Evolutionary conservation across 2,329 filamentous ascomycete species (phyloP).

Genomic region (Claviceps arundinis): DNA sequence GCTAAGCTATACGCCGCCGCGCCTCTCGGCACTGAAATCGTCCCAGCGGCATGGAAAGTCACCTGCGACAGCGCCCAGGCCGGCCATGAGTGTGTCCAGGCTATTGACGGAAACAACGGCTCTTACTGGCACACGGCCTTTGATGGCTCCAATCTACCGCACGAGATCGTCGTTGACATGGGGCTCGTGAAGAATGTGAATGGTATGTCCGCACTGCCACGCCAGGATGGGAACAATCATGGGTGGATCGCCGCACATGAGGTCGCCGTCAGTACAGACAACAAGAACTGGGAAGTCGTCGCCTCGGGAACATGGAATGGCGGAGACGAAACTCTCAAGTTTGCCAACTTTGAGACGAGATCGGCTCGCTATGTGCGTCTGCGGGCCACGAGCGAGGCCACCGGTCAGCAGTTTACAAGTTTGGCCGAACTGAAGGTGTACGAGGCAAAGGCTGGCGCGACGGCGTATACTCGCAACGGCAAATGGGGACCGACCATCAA

Average conservation of each 20-base stretch:
- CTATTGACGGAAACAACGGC: constrained; percentile 15
- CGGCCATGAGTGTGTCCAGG: constrained; percentile 16
- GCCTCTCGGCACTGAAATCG: constrained; percentile 5
- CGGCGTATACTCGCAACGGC: constrained; percentile 13
- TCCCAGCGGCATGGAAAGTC: constrained; percentile 12
- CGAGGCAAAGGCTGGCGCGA: constrained; percentile 12
- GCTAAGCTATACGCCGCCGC: constrained; percentile 4
- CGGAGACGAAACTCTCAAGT: constrained; percentile 16
- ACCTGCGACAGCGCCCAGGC: constrained; percentile 16
- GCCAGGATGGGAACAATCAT: constrained; percentile 13
- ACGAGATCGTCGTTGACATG: constrained; percentile 20
- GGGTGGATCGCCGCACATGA: constrained; percentile 17
- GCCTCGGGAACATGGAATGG: constrained; percentile 16
- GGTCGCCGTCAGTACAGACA: constrained; percentile 16
- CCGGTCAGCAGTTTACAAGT: constrained; percentile 18
- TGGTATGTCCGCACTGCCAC: constrained; percentile 17
- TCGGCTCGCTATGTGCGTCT: constrained; percentile 17
- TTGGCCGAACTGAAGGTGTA: constrained; percentile 20
- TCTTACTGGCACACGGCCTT: constrained; percentile 17
- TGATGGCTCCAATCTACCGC: constrained; percentile 9
- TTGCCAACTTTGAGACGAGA: constrained; percentile 19
- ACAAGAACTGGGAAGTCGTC: constrained; percentile 14
- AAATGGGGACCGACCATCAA: constrained; percentile 22
- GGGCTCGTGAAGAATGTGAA: constrained; percentile 13
- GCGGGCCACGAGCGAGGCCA: constrained; percentile 16